Base-by-base conservation (phyloP, 2,329 filamentous ascomycete genomes). In the Graphium sp. region DNA sequence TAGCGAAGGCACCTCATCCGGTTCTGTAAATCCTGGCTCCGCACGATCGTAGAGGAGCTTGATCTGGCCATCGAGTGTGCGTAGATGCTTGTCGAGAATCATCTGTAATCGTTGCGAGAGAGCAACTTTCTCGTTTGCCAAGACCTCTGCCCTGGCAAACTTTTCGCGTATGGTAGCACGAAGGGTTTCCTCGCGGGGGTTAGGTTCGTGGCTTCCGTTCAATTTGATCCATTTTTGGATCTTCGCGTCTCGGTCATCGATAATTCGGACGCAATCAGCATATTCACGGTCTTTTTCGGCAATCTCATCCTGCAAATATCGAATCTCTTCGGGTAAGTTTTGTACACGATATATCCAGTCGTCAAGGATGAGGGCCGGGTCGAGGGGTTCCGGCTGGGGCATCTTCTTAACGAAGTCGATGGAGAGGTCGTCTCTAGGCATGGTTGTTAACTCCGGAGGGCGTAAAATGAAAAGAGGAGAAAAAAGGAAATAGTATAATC, bases 221-320 rank as follows among this genome's bases (percentile, higher is more conserved):
- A 66, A 55, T 42, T 79, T 80, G 48, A 87, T 81, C 60, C 74
- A 85, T 52, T 79, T 82, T 46, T 91, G 81, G 22, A 89, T 71
- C 43, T 74, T 74, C 30, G 53, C 63, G 44, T 91, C 81, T 38
- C 75, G 73, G 33, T 77, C 72, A 22, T 72, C 66, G 43, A 85
- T 81, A 37, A 67, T 63, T 35, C 69, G 63, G 33, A 74, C 58
- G 45, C 75, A 74, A 26, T 81, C 73, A 43, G 69, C 60, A 39
- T 81, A 77, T 37, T 72, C 62, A 28, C 68, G 64, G 47, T 91
- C 81, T 49, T 85, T 87, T 46, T 80, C 75, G 44, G 73, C 62
- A 37, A 87, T 80, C 52, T 89, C 81, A 45, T 85, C 80, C 43
- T 85, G 76, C 36, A 87, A 64, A 54, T 85, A 84, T 13, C 75